Evolutionary conservation across 257 asterid genomes (phyloP), one percentile per base, ranked within the genome.

Genomic region (Solanum bukasovii): DNA sequence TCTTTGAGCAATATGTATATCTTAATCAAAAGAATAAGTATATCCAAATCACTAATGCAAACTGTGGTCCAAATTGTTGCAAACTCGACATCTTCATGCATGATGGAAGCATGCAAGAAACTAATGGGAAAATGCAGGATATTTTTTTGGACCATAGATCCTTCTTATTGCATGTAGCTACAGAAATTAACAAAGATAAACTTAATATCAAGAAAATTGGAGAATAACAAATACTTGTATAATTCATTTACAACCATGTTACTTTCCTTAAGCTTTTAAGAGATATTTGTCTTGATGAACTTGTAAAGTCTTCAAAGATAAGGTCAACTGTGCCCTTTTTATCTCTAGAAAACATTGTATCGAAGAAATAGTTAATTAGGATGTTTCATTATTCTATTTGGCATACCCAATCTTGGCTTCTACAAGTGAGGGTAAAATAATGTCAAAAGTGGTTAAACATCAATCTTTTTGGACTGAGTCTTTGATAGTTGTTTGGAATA

Each of bases 51-150:
- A 49, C 61, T 49, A 67, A 74, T 74, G 0, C 9, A 86, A 9
- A 92, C 92, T 46, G 92, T 93, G 42, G 95, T 95, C 7, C 95
- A 95, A 68, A 89, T 95, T 10, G 79, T 93, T 9, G 82, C 97
- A 3, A 79, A 87, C 82, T 94, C 95, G 1, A 88, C 90, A 73
- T 92, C 95, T 16, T 33, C 88, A 20, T 91, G 20, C 89, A 89
- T 92, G 93, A 91, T 89, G 88, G 92, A 89, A 40, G 88, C 90
- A 1, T 94, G 97, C 9, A 85, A 88, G 90, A 84, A 56, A 75
- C 38, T 95, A 6, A 84, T 83, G 89, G 91, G 91, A 20, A 87
- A 87, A 71, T 87, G 91, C 72, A 88, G 89, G 49, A 71, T 89
- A 0, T 25, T 93, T 1, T 94, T 93, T 86, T 94, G 98, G 97